These are phyloP conservation scores for Hericium erinaceus DNA, from an alignment of 768 basidiomycete species.

Conservation along the genomic window DNA sequence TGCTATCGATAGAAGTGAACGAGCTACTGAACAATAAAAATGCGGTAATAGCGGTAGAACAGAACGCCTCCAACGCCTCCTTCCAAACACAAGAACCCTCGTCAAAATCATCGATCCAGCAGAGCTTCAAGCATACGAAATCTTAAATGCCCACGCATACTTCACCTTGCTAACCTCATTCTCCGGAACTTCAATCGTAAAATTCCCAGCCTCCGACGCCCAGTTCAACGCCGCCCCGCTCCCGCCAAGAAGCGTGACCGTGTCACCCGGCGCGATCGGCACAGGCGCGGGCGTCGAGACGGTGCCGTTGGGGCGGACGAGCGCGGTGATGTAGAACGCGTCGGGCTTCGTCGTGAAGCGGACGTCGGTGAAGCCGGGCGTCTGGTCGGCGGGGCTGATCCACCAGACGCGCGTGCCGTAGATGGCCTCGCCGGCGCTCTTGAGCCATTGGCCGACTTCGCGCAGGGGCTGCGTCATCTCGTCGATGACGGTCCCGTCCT, in stretches of 20 bases:
- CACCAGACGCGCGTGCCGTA: conserved; percentile 14
- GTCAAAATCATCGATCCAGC: too few relatives aligned
- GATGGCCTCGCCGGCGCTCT: conserved; percentile 11
- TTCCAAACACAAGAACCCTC: too few relatives aligned
- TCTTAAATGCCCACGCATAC: background rate
- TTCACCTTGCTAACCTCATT: background rate
- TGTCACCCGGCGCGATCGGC: conserved; percentile 9
- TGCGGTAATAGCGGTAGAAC: too few relatives aligned
- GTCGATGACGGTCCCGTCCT: conserved; percentile 11
- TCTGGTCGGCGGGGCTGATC: background rate
- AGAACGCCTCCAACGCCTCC: too few relatives aligned
- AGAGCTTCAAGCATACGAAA: background rate
- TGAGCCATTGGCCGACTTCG: conserved; percentile 13
- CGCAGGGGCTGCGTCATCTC: conserved; percentile 10
- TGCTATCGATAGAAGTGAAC: too few relatives aligned
- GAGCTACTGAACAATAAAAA: too few relatives aligned
- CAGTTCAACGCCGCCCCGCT: conserved; percentile 2
- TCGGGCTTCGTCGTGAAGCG: conserved; percentile 22
- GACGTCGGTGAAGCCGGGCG: conserved; percentile 2
- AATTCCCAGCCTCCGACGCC: background rate
- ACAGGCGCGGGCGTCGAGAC: conserved; percentile 5
- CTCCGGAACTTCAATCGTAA: background rate
- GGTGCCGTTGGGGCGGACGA: conserved; percentile 6
- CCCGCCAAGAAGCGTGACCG: conserved; percentile 12
- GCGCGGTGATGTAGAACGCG: conserved; percentile 23